Base-by-base conservation (phyloP, 345 rosid genomes). In the Camelina neglecta region DNA sequence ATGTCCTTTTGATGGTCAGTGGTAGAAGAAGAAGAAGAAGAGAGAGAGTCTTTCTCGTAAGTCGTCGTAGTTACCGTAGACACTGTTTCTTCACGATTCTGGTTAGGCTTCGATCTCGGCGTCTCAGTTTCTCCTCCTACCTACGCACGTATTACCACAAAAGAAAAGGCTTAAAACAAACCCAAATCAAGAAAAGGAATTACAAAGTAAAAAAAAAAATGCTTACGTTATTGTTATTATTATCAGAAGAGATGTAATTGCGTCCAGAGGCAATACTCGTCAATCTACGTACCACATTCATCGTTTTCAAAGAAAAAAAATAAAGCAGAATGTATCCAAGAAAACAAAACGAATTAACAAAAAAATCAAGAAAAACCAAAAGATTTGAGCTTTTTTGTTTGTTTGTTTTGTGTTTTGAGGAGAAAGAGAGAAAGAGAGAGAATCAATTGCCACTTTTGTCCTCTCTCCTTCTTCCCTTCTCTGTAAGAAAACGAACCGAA, bases 251-350 rank as follows among this genome's bases (percentile, higher is more conserved):
- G 26, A 84, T 47, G 11, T 93, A 96, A 59, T 85, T 74, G 13
- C 97, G 98, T 58, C 95, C 98, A 18, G 99, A 96, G 35, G 99
- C 98, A 66, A 93, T 85, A 93, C 96, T 93, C 85, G 91, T 93
- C 71, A 96, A 87, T 41, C 99, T 87, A 51, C 97, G 98, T 89
- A 96, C 83, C 84, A 96, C 89, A 84, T 90, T 90, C 98, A 93
- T 96, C 58, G 48, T 72, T 77, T 36, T 16, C 2, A 0, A 35
- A 5, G 26, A 13, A 24, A 4, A 11, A 12, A 64, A 35, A 49
- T 33, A 11, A 18, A 7, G 10, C 73, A 59, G 67, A 75, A 63
- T 12, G 50, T 29, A 15, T 16, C 18, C 24, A 29, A 31, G 26
- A 29, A 69, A 31, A 42, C 21, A 42, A 41, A 23, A 69, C 0